Base-by-base conservation (phyloP, 176 grass and related monocot genomes). In the Hordeum marinum region DNA sequence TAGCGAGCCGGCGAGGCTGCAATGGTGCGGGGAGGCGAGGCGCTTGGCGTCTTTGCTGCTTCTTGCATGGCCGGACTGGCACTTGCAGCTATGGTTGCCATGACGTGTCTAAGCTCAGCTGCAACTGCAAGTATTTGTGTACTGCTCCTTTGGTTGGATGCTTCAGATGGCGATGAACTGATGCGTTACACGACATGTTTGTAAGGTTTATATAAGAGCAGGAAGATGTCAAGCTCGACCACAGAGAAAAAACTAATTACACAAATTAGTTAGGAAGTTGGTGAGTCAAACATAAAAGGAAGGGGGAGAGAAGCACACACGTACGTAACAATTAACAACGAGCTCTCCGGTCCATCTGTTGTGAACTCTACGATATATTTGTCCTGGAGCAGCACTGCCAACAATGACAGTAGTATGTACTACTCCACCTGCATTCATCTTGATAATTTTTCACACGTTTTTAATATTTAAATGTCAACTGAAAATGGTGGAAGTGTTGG, bases 221-320 rank as follows among this genome's bases (percentile, higher is more conserved):
- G 3, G 68, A 25, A 43, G 23, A 43, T 25, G 37, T 7, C 3
- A 37, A 7, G 36, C 36, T 37, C 36, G 36, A 37, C 36, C 36
- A 37, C 36, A 37, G 36, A 37, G 36, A 37, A 7, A n/a, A 39
- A 39, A 21, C 2, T 69, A 69, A 18, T 29, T 2, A 63, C 26
- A 32, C 31, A 35, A 20, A 37, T 9, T 37, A 23, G 9, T 71
- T 60, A 78, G n/a, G n/a, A n/a, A n/a, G 86, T 63, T 52, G 86
- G 80, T 88, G 80, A 54, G 80, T 83, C 80, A 37, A 88, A 88
- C 80, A 83, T 43, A 8, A 41, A 41, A 63, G 52, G 73, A 68
- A 77, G 52, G n/a, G 20, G 62, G 35, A 69, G 20, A 48, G 37
- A 87, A 68, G 76, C 21, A 72, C 36, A 65, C 11, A 37, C 6